Evolutionary conservation across 2,329 filamentous ascomycete species (phyloP), one percentile per base, ranked within the genome.

Genomic region (Uncinocarpus reesii): DNA sequence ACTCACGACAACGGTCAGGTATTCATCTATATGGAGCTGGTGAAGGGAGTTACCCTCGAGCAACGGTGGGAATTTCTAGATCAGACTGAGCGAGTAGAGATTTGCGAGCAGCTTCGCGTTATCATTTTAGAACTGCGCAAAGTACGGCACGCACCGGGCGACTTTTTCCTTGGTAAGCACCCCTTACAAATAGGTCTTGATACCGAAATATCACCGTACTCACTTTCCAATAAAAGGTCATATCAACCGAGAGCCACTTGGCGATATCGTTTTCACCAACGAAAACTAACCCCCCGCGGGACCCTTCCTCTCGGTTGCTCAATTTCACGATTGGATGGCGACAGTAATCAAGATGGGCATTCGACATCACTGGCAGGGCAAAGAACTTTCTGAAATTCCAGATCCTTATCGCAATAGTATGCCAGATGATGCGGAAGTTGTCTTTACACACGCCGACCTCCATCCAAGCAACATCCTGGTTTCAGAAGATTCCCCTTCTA

Each of bases 1-100:
- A 55, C 51, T 18, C 50, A 57, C 15, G 51, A 59, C 26, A 52
- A 56, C 1, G 46, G 47, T 20, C 49, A 56, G 23, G 52, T 58
- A 3, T 64, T 61, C 47, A 58, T 65, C 29, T 64, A 65, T 47
- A 65, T 63, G 60, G 57, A 65, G 45, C 48, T 61, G 20, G 58
- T 65, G 23, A 15, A 50, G 44, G 59, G 61, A 37, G 52, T 51
- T 18, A 60, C 58, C 5, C 49, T 65, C 11, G 35, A 56, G 7
- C 48, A 63, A 42, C 38, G 46, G 16, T 63, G 62, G 63, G 44
- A 48, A 35, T 23, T 18, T 50, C 36, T 54, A 7, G 43, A 21
- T 35, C 42, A 44, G 23, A 10, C 13, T 28, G 55, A 58, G 2
- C 58, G 49, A 41, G 26, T 8, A 0, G 21, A 26, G 2, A 51